A percentile compares a stretch with the other conserved stretches of the same genome.
Evolutionary conservation across 331 rosid species (phyloP).

Genomic region (Rosa hybrid): DNA sequence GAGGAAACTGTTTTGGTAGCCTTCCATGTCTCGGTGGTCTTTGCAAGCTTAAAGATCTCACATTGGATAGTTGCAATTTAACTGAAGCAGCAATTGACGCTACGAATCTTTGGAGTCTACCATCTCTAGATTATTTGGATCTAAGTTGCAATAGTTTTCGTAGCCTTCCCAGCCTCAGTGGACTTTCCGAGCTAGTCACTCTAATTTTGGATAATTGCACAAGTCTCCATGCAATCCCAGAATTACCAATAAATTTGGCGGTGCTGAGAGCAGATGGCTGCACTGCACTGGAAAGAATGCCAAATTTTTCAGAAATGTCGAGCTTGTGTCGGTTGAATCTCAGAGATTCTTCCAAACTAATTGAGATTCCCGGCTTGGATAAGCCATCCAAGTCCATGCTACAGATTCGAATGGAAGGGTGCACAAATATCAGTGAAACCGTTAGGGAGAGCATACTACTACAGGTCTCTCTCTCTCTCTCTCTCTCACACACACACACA

Average conservation of each 20-base stretch:
- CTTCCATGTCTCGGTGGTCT: neutral
- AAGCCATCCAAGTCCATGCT: too few relatives aligned
- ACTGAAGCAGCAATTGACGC: neutral
- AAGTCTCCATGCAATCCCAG: neutral
- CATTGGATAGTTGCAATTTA: neutral
- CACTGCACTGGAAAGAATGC: slow-evolving; percentile 6
- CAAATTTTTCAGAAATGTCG: neutral
- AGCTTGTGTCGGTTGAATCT: neutral
- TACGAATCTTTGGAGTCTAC: neutral
- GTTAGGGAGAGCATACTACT: neutral
- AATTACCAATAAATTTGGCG: neutral
- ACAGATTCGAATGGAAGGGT: neutral
- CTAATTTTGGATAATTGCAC: neutral
- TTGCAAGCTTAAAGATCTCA: neutral
- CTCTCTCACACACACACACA: too few relatives aligned
- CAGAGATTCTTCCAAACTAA: neutral
- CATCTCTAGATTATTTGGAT: neutral
- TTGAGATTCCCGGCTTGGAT: neutral
- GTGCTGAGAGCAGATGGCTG: neutral
- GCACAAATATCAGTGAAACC: neutral
- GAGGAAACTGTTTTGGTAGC: neutral
- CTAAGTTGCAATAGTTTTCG: slow-evolving; percentile 3
- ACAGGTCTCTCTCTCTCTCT: slow-evolving; percentile 6
- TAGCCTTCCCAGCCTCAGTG: slow-evolving; percentile 5
- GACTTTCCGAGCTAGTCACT: neutral